Evolutionary conservation across 1,284 basidiomycete species (phyloP), one percentile per base, ranked within the genome.

Genomic region (Peniophora sp.): DNA sequence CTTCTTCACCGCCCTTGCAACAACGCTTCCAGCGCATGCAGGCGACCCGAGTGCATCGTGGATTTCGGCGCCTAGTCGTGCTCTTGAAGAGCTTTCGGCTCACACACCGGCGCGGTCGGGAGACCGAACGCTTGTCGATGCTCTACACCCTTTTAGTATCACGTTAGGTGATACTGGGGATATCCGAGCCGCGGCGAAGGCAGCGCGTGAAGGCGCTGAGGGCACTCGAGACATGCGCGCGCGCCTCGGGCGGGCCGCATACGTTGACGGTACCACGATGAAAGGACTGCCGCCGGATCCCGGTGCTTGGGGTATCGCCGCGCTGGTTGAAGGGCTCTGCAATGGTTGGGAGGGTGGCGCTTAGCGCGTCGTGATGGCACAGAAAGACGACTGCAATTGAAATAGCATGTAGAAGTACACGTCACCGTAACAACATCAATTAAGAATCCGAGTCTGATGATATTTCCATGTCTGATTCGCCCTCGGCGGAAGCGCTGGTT

Each of bases 71-170:
- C 58, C 69, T 15, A 24, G 53, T n/a, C 50, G 51, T 10, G 72
- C 71, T 2, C 58, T 72, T 0, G 20, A 56, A 12, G 60, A 67
- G 1, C 62, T 76, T 12, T 57, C 62, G 8, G 63, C 63, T 45
- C 72, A 79, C 62, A 80, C 78, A 1, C 75, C 76, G 0, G 77
- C 78, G 5, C 66, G 72, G 52, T 68, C 68, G 3, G 79, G 78
- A 1, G 77, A 81, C 59, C 69, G 78, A 10, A 81, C 77, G 0
- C 59, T 81, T 39, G 68, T 81, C 18, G 78, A 81, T 49, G 71
- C 78, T 0, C 67, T 82, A 1, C 53, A 58, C 15, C 77, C 78
- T 9, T 75, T 81, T 55, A 75, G 71, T 55, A 57, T 57, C 15
- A 57, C 63, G 2, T 60, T 78, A 6, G 59, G 57, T 3, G 52